phyloP scores from a whole-genome alignment of 2,329 filamentous ascomycete species.

The Ophiostoma populinum region DNA sequence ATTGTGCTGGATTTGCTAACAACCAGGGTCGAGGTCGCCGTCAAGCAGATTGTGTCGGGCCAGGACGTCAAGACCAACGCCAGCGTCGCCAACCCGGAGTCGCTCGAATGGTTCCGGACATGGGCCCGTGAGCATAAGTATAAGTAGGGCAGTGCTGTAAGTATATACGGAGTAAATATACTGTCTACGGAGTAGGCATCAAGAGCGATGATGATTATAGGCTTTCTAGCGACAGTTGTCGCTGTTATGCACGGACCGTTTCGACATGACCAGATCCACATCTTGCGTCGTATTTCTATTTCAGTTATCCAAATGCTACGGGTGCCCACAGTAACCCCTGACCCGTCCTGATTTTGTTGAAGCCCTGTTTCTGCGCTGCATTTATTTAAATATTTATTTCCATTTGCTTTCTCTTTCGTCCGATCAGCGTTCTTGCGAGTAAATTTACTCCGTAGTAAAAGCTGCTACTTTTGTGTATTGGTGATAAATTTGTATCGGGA shows the following conservation, averaged over 20 bases:
- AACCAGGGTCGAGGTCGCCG: conserved; percentile 69
- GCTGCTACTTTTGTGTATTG: too few species aligned
- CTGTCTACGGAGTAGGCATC: not conserved
- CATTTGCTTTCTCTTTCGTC: not conserved
- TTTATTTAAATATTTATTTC: not conserved
- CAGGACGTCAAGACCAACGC: conserved; percentile 75
- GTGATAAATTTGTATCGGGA: too few species aligned
- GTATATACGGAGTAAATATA: not conserved
- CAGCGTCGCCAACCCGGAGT: conserved; percentile 81
- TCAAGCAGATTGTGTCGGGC: conserved; percentile 89
- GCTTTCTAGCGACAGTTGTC: too few species aligned
- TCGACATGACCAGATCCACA: conserved; percentile 1
- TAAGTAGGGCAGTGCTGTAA: not conserved
- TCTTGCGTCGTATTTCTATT: not conserved
- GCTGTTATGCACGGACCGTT: conserved; percentile 1
- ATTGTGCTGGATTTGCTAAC: not conserved
- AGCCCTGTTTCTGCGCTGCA: not conserved
- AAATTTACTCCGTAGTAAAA: too few species aligned
- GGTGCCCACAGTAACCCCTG: not conserved
- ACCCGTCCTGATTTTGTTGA: too few species aligned
- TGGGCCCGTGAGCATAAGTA: conserved; percentile 45
- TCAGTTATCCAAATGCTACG: not conserved
- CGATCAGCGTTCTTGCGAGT: too few species aligned
- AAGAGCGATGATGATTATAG: too few species aligned
- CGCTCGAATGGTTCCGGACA: conserved; percentile 69